Conservation (phyloP, 2,329 filamentous ascomycete genomes). For the Aspergillus pseudoterreus region DNA sequence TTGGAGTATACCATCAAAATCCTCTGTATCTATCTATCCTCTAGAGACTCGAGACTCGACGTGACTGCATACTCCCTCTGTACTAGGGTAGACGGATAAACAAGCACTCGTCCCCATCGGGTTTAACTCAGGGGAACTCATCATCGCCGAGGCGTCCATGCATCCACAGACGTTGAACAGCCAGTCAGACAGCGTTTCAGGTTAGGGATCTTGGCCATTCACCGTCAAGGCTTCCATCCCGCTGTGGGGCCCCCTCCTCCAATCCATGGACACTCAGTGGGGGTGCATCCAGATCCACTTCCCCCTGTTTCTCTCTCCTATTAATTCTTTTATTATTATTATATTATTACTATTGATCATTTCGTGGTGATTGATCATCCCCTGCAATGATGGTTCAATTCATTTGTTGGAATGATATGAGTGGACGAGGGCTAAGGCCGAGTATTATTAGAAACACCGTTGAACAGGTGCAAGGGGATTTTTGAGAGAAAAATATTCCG, state of each 20-base stretch:
- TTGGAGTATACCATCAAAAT: too few species aligned
- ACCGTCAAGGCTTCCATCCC: conserved; percentile 12
- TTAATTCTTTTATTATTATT: neutral
- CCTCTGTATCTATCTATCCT: too few species aligned
- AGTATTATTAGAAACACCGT: too few species aligned
- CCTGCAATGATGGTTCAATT: neutral
- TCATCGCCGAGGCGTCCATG: conserved; percentile 8
- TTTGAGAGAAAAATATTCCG: too few species aligned
- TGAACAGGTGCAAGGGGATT: too few species aligned
- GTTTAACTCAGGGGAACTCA: conserved; percentile 6
- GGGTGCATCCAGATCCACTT: neutral
- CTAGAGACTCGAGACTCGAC: too few species aligned
- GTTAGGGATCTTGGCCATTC: conserved; percentile 6
- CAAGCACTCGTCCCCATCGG: neutral
- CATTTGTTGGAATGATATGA: neutral
- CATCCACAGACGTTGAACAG: conserved; percentile 13
- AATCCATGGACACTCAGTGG: neutral
- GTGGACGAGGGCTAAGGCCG: neutral
- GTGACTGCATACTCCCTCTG: too few species aligned
- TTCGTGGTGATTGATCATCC: neutral
- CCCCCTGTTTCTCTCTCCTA: neutral
- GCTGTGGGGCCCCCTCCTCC: conserved; percentile 10
- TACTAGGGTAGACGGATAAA: neutral
- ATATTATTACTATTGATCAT: neutral
- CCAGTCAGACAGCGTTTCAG: conserved; percentile 18